phyloP scores from a whole-genome alignment of 1,284 basidiomycete genomes.

The Moesziomyces parantarcticus region DNA sequence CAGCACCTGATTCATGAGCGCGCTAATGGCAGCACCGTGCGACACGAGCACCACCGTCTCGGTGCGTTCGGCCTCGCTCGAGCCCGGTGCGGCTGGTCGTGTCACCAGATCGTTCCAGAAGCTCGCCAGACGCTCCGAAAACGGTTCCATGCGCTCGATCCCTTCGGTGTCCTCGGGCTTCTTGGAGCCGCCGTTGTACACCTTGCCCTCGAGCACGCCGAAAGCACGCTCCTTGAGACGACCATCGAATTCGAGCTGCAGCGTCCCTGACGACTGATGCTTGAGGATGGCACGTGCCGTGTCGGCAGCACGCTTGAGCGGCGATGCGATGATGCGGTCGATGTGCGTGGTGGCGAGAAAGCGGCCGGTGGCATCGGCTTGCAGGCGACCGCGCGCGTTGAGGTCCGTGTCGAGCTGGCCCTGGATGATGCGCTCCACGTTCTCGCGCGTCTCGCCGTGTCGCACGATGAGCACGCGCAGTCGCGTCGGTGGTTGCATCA shows the following conservation, averaged over 20 bases:
- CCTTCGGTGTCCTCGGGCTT: constrained; percentile 58
- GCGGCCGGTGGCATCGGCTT: constrained; percentile 52
- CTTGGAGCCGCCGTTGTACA: constrained; percentile 43
- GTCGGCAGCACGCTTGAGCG: constrained; percentile 53
- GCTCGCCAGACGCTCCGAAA: constrained; percentile 44
- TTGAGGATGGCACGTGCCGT: constrained; percentile 34
- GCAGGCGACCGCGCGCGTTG: constrained; percentile 52
- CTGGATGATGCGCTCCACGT: constrained; percentile 64
- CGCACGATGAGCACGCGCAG: constrained; percentile 59
- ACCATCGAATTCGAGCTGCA: constrained; percentile 45
- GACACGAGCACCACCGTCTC: constrained; percentile 59
- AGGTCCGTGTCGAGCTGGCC: constrained; percentile 65
- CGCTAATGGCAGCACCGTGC: constrained; percentile 61
- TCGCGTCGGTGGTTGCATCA: constrained; percentile 1
- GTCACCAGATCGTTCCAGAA: constrained; percentile 59
- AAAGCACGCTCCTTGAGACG: constrained; percentile 62
- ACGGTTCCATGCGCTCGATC: constrained; percentile 51
- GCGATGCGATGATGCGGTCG: constrained; percentile 58
- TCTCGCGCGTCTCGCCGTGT: constrained; percentile 65
- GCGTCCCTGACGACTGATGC: neutral
- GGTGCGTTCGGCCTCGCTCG: neutral
- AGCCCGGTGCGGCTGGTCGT: neutral
- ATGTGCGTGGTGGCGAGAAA: constrained; percentile 48
- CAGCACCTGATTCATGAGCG: constrained; percentile 58
- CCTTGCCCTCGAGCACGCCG: constrained; percentile 59